Base-by-base conservation (phyloP, 805 yeast genomes). In the Metschnikowia colocasiae region DNA sequence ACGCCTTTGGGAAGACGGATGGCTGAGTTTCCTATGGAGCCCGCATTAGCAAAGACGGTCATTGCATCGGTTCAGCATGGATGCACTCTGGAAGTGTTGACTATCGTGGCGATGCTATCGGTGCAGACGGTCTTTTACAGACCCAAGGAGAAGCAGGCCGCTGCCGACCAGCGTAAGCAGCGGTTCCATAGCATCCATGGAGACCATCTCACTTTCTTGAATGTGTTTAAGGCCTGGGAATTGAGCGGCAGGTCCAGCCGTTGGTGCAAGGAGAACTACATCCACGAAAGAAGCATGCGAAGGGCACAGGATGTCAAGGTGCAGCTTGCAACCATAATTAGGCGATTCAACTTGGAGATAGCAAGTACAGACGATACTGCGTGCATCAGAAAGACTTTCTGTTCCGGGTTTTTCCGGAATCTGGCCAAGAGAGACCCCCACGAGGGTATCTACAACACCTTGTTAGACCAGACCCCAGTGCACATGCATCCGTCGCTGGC, bases 21-120 rank as follows among this genome's bases (percentile, higher is more conserved):
- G 91, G 89, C 96, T 0, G 92, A 87, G 56, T 90, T 94, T 58
- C 99, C 99, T 0, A 87, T 91, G 77, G 96, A 88, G 52, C 99
- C 99, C 1, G 79, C 85, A 49, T 69, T 91, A 43, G 85, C 98
- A 1, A 87, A 87, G 60, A 80, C 96, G 0, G 69, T 95, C 39
- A 74, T 94, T 33, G 80, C 84, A 22, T 82, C 95, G 3, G 81
- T 81, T 12, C 81, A 80, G 33, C 80, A 79, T 55, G 77, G 74
- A 6, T 92, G 97, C 55, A 79, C 89, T 0, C 87, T 84, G 35
- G 97, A 89, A 49, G 83, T 90, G 22, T 67, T 87, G 6, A 83
- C 85, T 0, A 86, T 92, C 4, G 85, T 92, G 29, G 83, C 98
- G 0, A 89, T 94, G 96, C 74, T 94, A 0, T 86, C 96, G 0